These are phyloP conservation scores for Acanthochlamys bracteata DNA, from an alignment of 106 monocot genomes.

Conservation along the genomic window DNA sequence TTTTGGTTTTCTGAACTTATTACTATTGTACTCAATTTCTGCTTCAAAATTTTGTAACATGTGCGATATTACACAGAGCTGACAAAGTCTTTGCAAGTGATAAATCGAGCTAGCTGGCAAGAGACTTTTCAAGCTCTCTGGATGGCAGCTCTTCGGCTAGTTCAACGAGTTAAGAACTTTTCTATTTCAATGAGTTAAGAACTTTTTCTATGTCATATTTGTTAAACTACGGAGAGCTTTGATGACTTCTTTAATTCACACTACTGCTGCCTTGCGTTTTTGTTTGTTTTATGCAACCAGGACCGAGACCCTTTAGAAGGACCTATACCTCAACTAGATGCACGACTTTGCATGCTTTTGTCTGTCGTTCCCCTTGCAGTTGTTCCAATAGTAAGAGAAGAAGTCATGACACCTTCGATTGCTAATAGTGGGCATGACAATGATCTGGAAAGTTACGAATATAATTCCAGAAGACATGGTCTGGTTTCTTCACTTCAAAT, in stretches of 20 bases:
- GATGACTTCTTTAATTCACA: no score
- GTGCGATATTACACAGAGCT: conserved; percentile 36
- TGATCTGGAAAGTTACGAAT: conserved; percentile 19
- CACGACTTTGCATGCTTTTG: conserved; percentile 75
- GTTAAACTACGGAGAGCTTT: not conserved
- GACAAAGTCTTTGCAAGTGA: conserved; percentile 61
- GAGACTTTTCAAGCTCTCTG: conserved; percentile 93
- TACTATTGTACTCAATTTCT: no score
- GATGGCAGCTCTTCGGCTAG: conserved; percentile 75
- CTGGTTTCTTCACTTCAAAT: conserved; percentile 68
- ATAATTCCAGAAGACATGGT: conserved; percentile 57
- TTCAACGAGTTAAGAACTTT: conserved; percentile 71
- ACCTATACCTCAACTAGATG: conserved; percentile 76
- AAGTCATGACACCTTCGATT: conserved; percentile 9
- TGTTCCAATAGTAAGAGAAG: conserved; percentile 45
- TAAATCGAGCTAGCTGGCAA: conserved; percentile 89
- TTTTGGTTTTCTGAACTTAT: no score
- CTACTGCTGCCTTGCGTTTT: not conserved
- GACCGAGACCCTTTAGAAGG: conserved; percentile 75
- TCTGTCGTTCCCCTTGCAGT: conserved; percentile 77
- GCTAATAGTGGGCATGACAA: conserved; percentile 4
- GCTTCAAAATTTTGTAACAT: no score
- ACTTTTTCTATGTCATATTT: conserved; percentile 5
- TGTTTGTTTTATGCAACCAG: conserved; percentile 24
- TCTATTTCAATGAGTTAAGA: no score